A percentile compares a stretch with the other conserved stretches of the same genome.
Conservation (phyloP, 768 basidiomycete genomes). For the Leccinum disarticulatum region DNA sequence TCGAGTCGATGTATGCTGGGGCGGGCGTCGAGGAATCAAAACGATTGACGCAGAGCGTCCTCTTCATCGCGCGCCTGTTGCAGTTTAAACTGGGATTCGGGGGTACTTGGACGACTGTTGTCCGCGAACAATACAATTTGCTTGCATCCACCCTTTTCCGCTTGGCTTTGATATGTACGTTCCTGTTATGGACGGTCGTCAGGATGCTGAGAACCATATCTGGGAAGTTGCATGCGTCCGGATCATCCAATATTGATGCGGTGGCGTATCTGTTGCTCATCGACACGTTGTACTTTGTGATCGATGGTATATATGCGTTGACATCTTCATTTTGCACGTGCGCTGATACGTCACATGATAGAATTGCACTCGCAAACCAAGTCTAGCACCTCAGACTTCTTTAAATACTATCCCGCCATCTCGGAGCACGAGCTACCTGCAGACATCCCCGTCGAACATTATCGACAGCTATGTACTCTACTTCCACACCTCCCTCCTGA, state of each 20-base stretch:
- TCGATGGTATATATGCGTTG: constrained; percentile 56
- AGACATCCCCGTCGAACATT: constrained; percentile 55
- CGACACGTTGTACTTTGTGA: constrained; percentile 71
- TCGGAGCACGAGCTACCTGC: constrained; percentile 51
- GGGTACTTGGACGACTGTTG: constrained; percentile 51
- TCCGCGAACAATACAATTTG: constrained; percentile 45
- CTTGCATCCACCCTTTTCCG: constrained; percentile 47
- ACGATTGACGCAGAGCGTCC: constrained; percentile 42
- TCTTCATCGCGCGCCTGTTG: constrained; percentile 63
- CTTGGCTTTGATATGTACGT: constrained; percentile 49
- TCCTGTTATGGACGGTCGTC: constrained; percentile 2
- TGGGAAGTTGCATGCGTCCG: constrained; percentile 52
- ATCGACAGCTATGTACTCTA: constrained; percentile 55
- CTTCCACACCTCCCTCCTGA: constrained; percentile 56
- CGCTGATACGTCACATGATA: constrained; percentile 27
- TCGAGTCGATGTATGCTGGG: constrained; percentile 38
- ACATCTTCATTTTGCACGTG: too few relatives aligned
- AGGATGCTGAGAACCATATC: constrained; percentile 1
- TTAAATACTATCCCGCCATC: constrained; percentile 59
- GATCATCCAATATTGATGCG: constrained; percentile 48
- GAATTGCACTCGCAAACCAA: constrained; percentile 65
- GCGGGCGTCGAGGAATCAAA: constrained; percentile 22
- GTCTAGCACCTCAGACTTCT: constrained; percentile 53
- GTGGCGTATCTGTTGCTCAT: constrained; percentile 64
- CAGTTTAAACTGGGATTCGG: constrained; percentile 75